Percentiles rank a stretch among this genome's conserved stretches.
Evolutionary conservation across 768 basidiomycete species (phyloP).

Genomic region (Termitomyces sp.): DNA sequence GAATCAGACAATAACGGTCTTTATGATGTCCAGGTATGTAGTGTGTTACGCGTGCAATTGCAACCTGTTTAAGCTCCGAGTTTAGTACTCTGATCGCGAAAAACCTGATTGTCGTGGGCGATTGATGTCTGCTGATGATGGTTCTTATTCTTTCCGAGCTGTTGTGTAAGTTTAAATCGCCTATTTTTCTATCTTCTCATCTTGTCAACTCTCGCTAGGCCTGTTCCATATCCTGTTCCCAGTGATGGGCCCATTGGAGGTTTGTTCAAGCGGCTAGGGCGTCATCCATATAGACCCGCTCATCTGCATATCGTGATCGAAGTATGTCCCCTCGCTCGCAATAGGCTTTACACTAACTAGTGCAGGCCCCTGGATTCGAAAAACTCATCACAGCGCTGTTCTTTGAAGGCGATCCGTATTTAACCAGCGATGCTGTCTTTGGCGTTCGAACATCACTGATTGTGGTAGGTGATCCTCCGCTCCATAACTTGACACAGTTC

Average conservation of each 20-base stretch:
- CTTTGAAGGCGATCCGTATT: constrained; percentile 60
- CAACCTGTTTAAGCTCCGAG: not conserved
- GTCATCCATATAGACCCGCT: constrained; percentile 75
- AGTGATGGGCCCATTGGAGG: constrained; percentile 72
- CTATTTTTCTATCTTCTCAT: not conserved
- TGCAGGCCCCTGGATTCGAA: constrained; percentile 62
- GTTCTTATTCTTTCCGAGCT: constrained; percentile 65
- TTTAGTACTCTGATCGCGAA: constrained; percentile 48
- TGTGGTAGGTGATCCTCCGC: constrained; percentile 43
- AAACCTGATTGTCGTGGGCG: constrained; percentile 73
- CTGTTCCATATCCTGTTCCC: constrained; percentile 70
- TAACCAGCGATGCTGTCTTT: constrained; percentile 73
- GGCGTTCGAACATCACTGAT: constrained; percentile 78
- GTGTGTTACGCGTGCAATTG: not conserved
- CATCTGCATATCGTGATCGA: constrained; percentile 75
- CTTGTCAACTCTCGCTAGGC: constrained; percentile 21
- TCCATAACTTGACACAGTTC: not conserved
- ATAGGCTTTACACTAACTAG: not conserved
- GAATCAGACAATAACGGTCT: constrained; percentile 64
- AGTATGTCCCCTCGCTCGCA: constrained; percentile 23
- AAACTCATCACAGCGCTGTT: constrained; percentile 73
- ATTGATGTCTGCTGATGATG: constrained; percentile 52
- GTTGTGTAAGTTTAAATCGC: constrained; percentile 39
- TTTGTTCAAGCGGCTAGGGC: constrained; percentile 46
- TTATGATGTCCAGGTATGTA: constrained; percentile 31